Percentiles rank a stretch among this genome's conserved stretches.
Conservation (phyloP, 2,329 filamentous ascomycete genomes). For the Falciphora oryzae region DNA sequence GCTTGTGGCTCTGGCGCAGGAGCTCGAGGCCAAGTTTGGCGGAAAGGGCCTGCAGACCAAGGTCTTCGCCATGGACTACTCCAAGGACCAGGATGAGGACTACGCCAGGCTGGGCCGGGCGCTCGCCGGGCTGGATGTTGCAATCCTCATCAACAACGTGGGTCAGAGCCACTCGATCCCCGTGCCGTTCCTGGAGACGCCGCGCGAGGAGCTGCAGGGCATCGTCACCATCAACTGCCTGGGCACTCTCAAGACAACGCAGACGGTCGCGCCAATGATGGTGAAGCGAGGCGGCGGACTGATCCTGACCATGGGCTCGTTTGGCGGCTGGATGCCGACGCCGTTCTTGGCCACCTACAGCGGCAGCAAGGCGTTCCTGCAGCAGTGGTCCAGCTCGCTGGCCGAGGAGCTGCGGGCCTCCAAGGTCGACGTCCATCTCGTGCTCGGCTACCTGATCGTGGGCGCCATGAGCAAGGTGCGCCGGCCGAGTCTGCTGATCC, state of each 20-base stretch:
- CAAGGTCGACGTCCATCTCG: conserved; percentile 83
- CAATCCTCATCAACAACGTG: conserved; percentile 93
- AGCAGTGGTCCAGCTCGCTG: conserved; percentile 88
- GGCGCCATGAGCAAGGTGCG: conserved; percentile 97
- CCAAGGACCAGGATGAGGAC: conserved; percentile 70
- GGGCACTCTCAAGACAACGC: conserved; percentile 82
- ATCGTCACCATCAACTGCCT: conserved; percentile 96
- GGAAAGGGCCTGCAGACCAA: conserved; percentile 61
- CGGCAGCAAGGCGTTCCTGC: conserved; percentile 95
- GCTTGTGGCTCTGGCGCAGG: conserved; percentile 67
- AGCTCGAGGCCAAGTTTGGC: conserved; percentile 67
- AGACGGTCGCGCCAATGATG: conserved; percentile 80
- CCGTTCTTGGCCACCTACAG: conserved; percentile 94
- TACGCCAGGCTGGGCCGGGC: conserved; percentile 67
- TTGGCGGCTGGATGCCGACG: conserved; percentile 86
- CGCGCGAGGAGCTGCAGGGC: conserved; percentile 71
- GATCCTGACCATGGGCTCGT: conserved; percentile 95
- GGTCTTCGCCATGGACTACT: conserved; percentile 86
- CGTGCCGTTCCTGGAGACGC: conserved; percentile 77
- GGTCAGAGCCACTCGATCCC: conserved; percentile 92
- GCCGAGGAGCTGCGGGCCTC: conserved; percentile 74
- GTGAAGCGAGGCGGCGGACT: conserved; percentile 77
- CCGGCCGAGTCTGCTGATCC: conserved; percentile 69
- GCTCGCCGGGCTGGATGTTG: conserved; percentile 69
- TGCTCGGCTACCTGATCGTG: conserved; percentile 88